Base-by-base conservation (phyloP, 257 asterid species). In the Scutellaria galericulata region DNA sequence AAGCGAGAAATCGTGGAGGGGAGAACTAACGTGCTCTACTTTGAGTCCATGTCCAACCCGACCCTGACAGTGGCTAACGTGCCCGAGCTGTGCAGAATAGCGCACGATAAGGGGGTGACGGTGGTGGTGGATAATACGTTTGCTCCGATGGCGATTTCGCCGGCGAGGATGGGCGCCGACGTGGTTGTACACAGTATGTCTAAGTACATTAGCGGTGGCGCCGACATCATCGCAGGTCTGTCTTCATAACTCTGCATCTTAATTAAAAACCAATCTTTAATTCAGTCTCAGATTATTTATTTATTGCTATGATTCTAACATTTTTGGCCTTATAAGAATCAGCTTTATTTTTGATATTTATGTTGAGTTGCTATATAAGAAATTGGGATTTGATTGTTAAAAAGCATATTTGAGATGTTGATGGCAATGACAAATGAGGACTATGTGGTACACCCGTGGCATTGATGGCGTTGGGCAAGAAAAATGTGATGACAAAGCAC, bases 71-170 rank as follows among this genome's bases (percentile, higher is more conserved):
- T 94, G 39, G 97, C 97, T n/a, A 79, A 94, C 79, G 84, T 94
- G 64, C 99, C 99, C 57, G 96, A 83, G 79, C 84, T 94, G 46
- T 81, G 89, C 70, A 82, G 86, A 81, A 85, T 89, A 51, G 99
- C 96, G 65, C 97, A 86, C 78, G 99, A 91, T 18, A 91, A 85
- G 73, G 97, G 92, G 1, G 85, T 87, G n/a, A 83, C 70, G 74
- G 98, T 89, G 48, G 97, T 94, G 44, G 97, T 91, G 41, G 97
- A 94, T 69, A 91, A 91, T 64, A 94, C 98, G 7, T 94, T 94
- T 35, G 84, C 99, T 7, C 98, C 99, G 79, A 88, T 94, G 99
- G 93, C 90, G 20, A n/a, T 91, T 47, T 94, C 99, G 42, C 99
- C 99, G 81, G 97, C 90, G 60, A 84, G 83, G 44, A 76, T 89